Percentiles rank a stretch among this genome's conserved stretches.
Conservation (phyloP, 352 stramenopile genomes). For the Pythium phragmiticola region DNA sequence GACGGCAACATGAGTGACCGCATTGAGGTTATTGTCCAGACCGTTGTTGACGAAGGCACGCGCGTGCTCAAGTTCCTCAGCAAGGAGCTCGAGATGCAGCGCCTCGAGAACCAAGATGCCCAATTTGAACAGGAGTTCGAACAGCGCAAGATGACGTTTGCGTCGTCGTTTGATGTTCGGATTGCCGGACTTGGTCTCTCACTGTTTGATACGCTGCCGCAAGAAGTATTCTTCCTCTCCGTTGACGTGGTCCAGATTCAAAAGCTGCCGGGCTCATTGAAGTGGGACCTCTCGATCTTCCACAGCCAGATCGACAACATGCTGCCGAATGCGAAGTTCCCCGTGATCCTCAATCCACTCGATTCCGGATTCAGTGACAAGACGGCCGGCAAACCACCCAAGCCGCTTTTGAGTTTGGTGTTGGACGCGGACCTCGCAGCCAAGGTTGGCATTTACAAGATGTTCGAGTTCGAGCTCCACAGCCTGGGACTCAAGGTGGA, state of each 20-base stretch:
- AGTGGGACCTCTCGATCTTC: slow-evolving; percentile 78
- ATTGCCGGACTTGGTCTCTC: slow-evolving; percentile 77
- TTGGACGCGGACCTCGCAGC: slow-evolving; percentile 73
- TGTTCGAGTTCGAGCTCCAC: slow-evolving; percentile 72
- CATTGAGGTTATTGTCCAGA: slow-evolving; percentile 72
- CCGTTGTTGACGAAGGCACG: slow-evolving; percentile 76
- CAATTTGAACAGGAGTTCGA: slow-evolving; percentile 71
- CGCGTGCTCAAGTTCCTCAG: slow-evolving; percentile 81
- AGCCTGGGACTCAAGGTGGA: slow-evolving; percentile 79
- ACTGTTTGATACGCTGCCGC: slow-evolving; percentile 70
- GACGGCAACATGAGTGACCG: slow-evolving; percentile 37
- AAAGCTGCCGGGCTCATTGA: slow-evolving; percentile 64
- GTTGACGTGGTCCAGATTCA: slow-evolving; percentile 75
- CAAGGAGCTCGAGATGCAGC: slow-evolving; percentile 74
- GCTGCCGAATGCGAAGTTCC: slow-evolving; percentile 76
- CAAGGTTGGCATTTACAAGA: slow-evolving; percentile 79
- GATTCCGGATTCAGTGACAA: slow-evolving; percentile 81
- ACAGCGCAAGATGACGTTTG: slow-evolving; percentile 77
- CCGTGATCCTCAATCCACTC: slow-evolving; percentile 80
- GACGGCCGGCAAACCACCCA: slow-evolving; percentile 49
- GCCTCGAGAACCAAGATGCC: slow-evolving; percentile 62
- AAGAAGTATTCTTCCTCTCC: slow-evolving; percentile 84
- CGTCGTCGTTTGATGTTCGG: slow-evolving; percentile 79
- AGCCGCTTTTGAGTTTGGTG: slow-evolving; percentile 71
- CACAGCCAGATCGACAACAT: slow-evolving; percentile 87